Evolutionary conservation across 2,329 filamentous ascomycete species (phyloP).

Genomic region (Dryadomyces quercus-mongolicae): DNA sequence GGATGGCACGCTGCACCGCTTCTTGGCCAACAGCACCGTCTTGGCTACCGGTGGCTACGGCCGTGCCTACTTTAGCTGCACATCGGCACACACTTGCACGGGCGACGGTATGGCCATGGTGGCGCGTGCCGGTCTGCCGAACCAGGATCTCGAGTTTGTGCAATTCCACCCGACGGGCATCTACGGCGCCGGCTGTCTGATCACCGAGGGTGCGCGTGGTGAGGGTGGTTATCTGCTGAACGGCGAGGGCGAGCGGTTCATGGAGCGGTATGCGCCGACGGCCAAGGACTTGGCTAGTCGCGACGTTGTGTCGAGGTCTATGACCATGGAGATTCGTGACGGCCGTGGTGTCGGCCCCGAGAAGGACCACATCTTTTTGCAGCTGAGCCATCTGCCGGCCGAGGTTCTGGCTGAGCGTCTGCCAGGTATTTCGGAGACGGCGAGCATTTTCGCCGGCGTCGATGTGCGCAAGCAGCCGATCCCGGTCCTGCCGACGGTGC

Average conservation of each 20-base stretch:
- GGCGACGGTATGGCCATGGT: constrained; percentile 99
- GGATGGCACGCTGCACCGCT: constrained; percentile 93
- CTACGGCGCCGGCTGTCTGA: constrained; percentile 94
- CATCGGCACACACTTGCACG: constrained; percentile 94
- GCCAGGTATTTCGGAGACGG: constrained; percentile 96
- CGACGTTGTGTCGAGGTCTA: constrained; percentile 93
- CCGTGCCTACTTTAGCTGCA: constrained; percentile 96
- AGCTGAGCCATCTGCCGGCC: constrained; percentile 86
- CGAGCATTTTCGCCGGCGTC: constrained; percentile 92
- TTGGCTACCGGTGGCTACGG: constrained; percentile 95
- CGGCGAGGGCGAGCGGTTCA: constrained; percentile 96
- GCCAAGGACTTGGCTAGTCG: constrained; percentile 95
- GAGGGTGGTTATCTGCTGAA: constrained; percentile 97
- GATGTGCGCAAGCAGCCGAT: constrained; percentile 97
- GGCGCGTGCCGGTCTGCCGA: constrained; percentile 88
- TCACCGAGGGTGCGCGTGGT: constrained; percentile 94
- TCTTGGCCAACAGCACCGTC: constrained; percentile 93
- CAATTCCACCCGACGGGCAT: constrained; percentile 99
- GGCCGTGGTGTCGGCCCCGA: constrained; percentile 93
- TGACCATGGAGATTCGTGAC: constrained; percentile 97
- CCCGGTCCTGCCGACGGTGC: constrained; percentile 87
- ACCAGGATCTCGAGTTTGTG: constrained; percentile 98
- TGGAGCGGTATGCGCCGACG: constrained; percentile 96
- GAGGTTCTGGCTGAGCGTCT: constrained; percentile 93
- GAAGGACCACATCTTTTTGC: constrained; percentile 97